Base-by-base conservation (phyloP, 495 filamentous ascomycete species). In the Penicillium coffeae region DNA sequence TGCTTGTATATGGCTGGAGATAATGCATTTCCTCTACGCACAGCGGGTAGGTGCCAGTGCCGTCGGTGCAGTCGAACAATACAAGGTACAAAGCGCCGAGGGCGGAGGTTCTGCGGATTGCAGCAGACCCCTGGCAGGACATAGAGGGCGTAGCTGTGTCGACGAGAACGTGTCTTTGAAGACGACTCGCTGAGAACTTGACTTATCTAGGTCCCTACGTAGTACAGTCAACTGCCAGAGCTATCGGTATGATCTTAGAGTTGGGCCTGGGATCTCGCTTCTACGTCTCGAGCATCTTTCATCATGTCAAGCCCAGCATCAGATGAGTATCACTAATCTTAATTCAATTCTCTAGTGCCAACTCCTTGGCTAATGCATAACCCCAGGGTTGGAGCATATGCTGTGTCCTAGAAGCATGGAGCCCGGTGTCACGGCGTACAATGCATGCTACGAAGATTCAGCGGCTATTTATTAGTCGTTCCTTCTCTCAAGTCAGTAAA, bases 21-120 rank as follows among this genome's bases (percentile, higher is more conserved):
- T 46, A 51, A 44, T 51, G 54, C 39, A 54, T 30, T 19, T n/a
- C 32, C 40, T n/a, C 44, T 45, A 50, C 56, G 52, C 53, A 53
- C 56, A 39, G 42, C 59, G 52, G 58, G 56, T 55, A 54, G 21
- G 50, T 56, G 53, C 47, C 42, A 52, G 45, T 38, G 21, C 30
- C 37, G 14, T 27, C 40, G 21, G 47, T 52, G 47, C 47, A 49
- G n/a, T 40, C 45, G 32, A 37, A 36, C 48, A 47, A n/a, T 41
- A 50, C 49, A 33, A 32, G 18, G 21, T 48, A 32, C 43, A 46
- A 30, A 47, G 43, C 22, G 48, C 48, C 51, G 48, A 48, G 30
- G 48, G 48, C 53, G 51, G 47, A 32, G 22, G 27, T 39, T 39
- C 36, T 42, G 21, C 50, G 47, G 54, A 48, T 57, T 30, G 50